These are phyloP conservation scores for Penicillium sp. DNA, from an alignment of 2,329 filamentous ascomycete genomes.

Conservation along the genomic window DNA sequence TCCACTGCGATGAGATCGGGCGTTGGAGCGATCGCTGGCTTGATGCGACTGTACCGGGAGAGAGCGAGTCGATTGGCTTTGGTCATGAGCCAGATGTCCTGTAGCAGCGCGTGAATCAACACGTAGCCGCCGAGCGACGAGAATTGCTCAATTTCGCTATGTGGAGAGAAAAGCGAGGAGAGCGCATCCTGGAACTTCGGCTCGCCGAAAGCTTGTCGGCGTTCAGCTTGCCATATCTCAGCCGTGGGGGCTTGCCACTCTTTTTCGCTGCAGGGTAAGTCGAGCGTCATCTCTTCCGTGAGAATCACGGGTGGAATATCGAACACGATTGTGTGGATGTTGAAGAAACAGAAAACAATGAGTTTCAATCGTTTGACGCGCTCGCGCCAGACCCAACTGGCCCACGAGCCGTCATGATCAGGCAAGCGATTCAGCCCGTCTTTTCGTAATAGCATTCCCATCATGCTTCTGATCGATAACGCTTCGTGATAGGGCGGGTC, in stretches of 20 bases:
- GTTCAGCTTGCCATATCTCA: constrained; percentile 25
- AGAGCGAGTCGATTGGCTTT: constrained; percentile 30
- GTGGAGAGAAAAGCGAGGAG: constrained; percentile 24
- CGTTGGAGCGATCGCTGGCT: constrained; percentile 21
- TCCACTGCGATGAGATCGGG: constrained; percentile 28
- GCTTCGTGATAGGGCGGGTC: constrained; percentile 32
- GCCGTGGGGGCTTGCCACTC: constrained; percentile 31
- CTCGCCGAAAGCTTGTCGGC: constrained; percentile 22
- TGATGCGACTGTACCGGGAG: constrained; percentile 16
- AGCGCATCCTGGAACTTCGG: constrained; percentile 31
- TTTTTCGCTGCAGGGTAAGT: constrained; percentile 33
- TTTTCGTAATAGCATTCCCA: constrained; percentile 30
- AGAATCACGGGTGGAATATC: constrained; percentile 32
- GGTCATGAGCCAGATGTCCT: constrained; percentile 36
- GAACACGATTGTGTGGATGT: constrained; percentile 38
- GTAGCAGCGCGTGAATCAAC: constrained; percentile 33
- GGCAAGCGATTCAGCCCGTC: constrained; percentile 31
- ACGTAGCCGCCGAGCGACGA: constrained; percentile 35
- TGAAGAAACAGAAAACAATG: constrained; percentile 36
- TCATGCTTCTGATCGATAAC: constrained; percentile 28
- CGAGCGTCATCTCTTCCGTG: constrained; percentile 30
- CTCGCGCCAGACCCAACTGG: constrained; percentile 33
- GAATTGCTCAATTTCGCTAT: constrained; percentile 25
- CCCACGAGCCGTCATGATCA: constrained; percentile 30
- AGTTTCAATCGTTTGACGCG: constrained; percentile 32